Percentiles rank a stretch among this genome's conserved stretches.
These are phyloP conservation scores for Pseudisothecium myosuroides DNA, from an alignment of 225 moss, liverwort and hornwort species.

Conservation along the genomic window DNA sequence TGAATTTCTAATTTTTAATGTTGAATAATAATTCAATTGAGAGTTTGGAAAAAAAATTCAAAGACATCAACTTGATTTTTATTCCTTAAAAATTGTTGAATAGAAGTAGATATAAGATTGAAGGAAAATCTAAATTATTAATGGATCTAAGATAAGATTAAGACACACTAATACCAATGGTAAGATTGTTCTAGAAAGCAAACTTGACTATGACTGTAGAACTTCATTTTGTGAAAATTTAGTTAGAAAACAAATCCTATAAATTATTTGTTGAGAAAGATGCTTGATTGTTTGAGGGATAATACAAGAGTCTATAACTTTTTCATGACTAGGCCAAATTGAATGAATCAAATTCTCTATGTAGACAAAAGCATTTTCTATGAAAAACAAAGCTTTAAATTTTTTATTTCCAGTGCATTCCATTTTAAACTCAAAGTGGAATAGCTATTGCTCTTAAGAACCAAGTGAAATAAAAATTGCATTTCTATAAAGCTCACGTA, in stretches of 20 bases:
- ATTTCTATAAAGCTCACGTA: not conserved
- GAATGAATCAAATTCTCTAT: not conserved
- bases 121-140: not conserved
- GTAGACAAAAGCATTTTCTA: not conserved
- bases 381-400: not conserved
- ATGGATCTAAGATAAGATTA: not conserved
- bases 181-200: not conserved
- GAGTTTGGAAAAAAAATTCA: not conserved
- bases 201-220: not conserved
- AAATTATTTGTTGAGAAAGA: not conserved
- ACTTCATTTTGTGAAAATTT: not conserved
- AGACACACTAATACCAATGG: not conserved
- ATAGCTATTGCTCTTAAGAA: not conserved
- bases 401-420: not conserved
- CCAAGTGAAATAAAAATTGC: not conserved
- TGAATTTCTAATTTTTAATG: not conserved
- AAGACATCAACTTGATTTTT: not conserved
- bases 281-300: rapidly evolving
- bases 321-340: not conserved
- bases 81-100: not conserved
- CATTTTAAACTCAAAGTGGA: not conserved
- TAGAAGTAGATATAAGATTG: not conserved
- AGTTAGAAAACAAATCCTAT: rapidly evolving
- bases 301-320: not conserved
- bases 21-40: not conserved